phyloP scores from a whole-genome alignment of 108 stramenopile species.

The Cyclostephanos tholiformis region DNA sequence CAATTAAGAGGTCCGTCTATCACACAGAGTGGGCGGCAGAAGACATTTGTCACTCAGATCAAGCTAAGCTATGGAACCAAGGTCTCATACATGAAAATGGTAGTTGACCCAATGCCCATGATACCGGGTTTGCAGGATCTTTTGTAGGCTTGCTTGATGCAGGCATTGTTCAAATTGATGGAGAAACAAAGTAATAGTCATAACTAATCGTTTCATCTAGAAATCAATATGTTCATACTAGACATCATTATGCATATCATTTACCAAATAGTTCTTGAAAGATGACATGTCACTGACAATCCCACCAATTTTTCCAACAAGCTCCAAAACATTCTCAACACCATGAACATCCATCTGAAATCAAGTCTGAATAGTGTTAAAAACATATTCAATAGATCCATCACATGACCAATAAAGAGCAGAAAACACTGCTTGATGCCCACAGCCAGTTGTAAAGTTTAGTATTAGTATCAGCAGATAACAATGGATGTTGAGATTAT shows the following conservation, averaged over 20 bases:
- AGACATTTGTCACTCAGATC: too few relatives aligned
- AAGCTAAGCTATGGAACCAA: too few relatives aligned
- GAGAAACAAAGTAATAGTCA: not conserved
- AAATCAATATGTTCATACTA: too few relatives aligned
- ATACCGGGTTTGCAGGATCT: too few relatives aligned
- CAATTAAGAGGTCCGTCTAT: too few relatives aligned
- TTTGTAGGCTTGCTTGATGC: too few relatives aligned
- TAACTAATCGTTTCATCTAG: too few relatives aligned
- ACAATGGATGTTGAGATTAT: slow-evolving; percentile 36
- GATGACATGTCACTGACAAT: not conserved
- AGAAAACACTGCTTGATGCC: slow-evolving; percentile 23
- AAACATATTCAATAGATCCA: slow-evolving; percentile 43
- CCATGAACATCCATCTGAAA: not conserved
- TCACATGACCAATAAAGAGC: slow-evolving; percentile 40
- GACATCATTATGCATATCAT: not conserved
- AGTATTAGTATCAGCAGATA: slow-evolving; percentile 14
- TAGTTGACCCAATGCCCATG: too few relatives aligned
- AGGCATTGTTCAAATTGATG: not conserved
- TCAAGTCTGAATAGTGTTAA: slow-evolving; percentile 32
- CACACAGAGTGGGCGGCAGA: too few relatives aligned
- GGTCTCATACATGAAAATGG: too few relatives aligned
- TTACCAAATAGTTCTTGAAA: not conserved
- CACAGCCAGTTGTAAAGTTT: slow-evolving; percentile 11
- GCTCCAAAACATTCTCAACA: not conserved
- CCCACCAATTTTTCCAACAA: not conserved